Evolutionary conservation across 1,284 basidiomycete species (phyloP).

Genomic region (Tausonia pullulans): DNA sequence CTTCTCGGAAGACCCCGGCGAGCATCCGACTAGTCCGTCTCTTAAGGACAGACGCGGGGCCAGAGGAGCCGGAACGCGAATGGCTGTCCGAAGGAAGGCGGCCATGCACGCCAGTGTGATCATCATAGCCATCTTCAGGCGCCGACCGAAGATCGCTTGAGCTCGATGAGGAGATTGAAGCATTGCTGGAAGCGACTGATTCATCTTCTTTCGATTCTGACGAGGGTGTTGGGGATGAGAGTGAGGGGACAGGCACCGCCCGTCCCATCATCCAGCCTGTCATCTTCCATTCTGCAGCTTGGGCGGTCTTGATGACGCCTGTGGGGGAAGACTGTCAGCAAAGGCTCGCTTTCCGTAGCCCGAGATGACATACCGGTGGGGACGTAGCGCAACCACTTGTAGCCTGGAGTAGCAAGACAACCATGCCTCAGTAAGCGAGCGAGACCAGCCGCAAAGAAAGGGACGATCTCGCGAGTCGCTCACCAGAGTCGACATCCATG

Average conservation of each 20-base stretch:
- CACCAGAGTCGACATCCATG: slow-evolving; percentile 65
- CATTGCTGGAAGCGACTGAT: not conserved
- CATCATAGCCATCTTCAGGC: not conserved
- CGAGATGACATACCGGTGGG: slow-evolving; percentile 35
- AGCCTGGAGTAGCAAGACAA: slow-evolving; percentile 45
- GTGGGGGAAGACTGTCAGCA: slow-evolving; percentile 33
- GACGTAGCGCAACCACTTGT: slow-evolving; percentile 94
- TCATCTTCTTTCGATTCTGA: not conserved
- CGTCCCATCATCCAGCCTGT: slow-evolving; percentile 95
- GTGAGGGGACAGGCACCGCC: slow-evolving; percentile 42
- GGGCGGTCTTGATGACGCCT: slow-evolving; percentile 82
- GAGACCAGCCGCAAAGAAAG: not conserved
- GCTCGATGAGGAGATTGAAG: not conserved
- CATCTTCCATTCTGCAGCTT: slow-evolving; percentile 92
- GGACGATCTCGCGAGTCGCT: slow-evolving; percentile 25
- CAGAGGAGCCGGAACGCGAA: not conserved
- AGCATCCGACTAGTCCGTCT: no score
- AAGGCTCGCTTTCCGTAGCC: no score
- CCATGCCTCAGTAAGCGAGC: slow-evolving; percentile 18
- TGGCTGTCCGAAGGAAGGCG: not conserved
- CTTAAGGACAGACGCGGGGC: no score
- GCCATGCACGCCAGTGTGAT: not conserved
- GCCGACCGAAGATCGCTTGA: not conserved
- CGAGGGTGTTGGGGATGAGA: not conserved
- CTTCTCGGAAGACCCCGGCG: no score